Evolutionary conservation across 1,139 yeast genomes (phyloP).

Genomic region (Candida tetrigidarum): DNA sequence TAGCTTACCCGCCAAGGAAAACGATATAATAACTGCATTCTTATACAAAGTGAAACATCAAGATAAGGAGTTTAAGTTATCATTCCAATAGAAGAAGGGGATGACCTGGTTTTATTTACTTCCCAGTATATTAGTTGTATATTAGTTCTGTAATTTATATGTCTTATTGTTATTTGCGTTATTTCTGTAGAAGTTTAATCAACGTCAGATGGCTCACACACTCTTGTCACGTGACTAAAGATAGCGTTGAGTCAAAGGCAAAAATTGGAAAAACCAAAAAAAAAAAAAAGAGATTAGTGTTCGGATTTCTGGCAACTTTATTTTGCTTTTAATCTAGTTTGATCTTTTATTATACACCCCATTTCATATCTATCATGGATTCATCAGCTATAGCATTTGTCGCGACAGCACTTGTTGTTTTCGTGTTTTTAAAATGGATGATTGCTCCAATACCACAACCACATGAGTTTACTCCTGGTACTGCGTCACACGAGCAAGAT

Average conservation of each 20-base stretch:
- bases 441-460: conserved; percentile 55
- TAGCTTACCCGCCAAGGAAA: conserved; percentile 67
- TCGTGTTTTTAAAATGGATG: conserved; percentile 64
- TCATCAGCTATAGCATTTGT: conserved; percentile 55
- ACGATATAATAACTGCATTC: conserved; percentile 78
- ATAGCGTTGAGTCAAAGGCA: too few species aligned
- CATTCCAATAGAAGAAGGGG: conserved; percentile 22
- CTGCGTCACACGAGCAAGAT: neutral
- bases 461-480: conserved; percentile 25
- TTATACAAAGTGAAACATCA: conserved; percentile 75
- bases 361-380: conserved; percentile 45
- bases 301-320: neutral
- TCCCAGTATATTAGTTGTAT: neutral
- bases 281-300: neutral
- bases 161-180: too few species aligned
- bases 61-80: conserved; percentile 50
- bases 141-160: neutral
- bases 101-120: neutral
- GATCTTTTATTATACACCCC: neutral
- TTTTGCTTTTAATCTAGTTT: neutral
- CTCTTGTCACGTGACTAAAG: too few species aligned
- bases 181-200: too few species aligned
- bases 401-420: conserved; percentile 52
- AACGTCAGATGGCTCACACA: too few species aligned
- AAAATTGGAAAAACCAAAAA: conserved; percentile 1